phyloP scores from a whole-genome alignment of 352 stramenopile genomes.

The Globisporangium irregulare region DNA sequence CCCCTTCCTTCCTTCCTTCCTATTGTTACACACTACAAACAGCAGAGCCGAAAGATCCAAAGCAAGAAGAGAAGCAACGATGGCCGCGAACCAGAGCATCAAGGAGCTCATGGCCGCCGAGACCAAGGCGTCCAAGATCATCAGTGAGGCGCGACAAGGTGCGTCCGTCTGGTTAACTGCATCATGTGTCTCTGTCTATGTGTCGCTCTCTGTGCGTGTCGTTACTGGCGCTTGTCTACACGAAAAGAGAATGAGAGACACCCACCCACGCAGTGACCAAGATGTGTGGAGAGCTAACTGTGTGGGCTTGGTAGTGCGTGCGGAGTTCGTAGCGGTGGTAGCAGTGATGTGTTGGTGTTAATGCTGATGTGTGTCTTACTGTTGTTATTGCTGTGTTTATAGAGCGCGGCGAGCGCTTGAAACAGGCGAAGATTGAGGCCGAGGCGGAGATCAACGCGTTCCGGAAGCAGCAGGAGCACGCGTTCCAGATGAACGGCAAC shows the following conservation, averaged over 20 bases:
- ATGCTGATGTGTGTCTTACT: background rate
- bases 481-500: slow-evolving; percentile 86
- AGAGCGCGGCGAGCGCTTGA: slow-evolving; percentile 85
- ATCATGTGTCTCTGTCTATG: background rate
- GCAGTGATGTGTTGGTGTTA: background rate
- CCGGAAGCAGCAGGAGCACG: slow-evolving; percentile 81
- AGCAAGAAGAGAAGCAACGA: slow-evolving; percentile 21
- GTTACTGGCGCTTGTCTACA: background rate
- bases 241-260: background rate
- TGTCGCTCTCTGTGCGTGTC: background rate
- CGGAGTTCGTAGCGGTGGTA: background rate
- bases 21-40: background rate
- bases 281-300: no score
- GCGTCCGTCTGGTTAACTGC: background rate
- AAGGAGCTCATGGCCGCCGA: slow-evolving; percentile 90
- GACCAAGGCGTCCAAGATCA: slow-evolving; percentile 90
- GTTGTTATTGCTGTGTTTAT: background rate
- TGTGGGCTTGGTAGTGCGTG: background rate
- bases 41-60: slow-evolving; percentile 11
- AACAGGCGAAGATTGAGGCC: slow-evolving; percentile 86
- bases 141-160: slow-evolving; percentile 85
- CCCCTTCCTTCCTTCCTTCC: no score
- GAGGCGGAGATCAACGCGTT: slow-evolving; percentile 84
- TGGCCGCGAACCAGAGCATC: slow-evolving; percentile 86
- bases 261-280: background rate